Conservation (phyloP, 2,329 filamentous ascomycete genomes). For the Talaromyces sp. region DNA sequence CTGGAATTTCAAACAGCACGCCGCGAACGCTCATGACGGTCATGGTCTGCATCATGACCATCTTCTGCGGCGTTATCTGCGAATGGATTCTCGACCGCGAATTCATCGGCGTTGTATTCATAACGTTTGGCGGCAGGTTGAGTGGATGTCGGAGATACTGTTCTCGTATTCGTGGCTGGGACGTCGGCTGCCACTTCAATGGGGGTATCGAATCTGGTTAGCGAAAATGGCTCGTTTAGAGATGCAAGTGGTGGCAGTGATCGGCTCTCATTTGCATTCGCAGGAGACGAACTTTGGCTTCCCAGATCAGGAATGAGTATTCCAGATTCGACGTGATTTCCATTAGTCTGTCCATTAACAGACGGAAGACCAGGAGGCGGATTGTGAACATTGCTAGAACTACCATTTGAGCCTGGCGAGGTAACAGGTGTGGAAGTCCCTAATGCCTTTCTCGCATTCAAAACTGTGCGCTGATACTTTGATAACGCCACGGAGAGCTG, state of each 20-base stretch:
- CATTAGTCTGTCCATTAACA: constrained; percentile 3
- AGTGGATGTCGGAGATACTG: not conserved
- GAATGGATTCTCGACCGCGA: constrained; percentile 42
- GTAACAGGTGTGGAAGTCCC: constrained; percentile 11
- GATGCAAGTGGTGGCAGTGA: not conserved
- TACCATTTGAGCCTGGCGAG: not conserved
- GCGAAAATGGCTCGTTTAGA: constrained; percentile 5
- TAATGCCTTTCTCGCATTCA: constrained; percentile 51
- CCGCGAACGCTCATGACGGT: not conserved
- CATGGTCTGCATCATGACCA: not conserved
- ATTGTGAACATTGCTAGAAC: not conserved
- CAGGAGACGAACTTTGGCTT: constrained; percentile 15
- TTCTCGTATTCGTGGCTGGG: not conserved
- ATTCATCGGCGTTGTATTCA: constrained; percentile 39
- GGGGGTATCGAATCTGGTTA: constrained; percentile 17
- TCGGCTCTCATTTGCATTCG: not conserved
- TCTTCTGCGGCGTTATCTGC: constrained; percentile 26
- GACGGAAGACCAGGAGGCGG: not conserved
- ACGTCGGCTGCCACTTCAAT: constrained; percentile 14
- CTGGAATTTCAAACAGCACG: not conserved
- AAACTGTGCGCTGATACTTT: constrained; percentile 76
- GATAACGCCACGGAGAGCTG: constrained; percentile 78
- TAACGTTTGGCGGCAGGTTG: constrained; percentile 19
- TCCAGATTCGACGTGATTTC: not conserved
- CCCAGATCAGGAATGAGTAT: not conserved